Evolutionary conservation across 352 stramenopile genomes (phyloP).

Genomic region (Bremia lactucae): DNA sequence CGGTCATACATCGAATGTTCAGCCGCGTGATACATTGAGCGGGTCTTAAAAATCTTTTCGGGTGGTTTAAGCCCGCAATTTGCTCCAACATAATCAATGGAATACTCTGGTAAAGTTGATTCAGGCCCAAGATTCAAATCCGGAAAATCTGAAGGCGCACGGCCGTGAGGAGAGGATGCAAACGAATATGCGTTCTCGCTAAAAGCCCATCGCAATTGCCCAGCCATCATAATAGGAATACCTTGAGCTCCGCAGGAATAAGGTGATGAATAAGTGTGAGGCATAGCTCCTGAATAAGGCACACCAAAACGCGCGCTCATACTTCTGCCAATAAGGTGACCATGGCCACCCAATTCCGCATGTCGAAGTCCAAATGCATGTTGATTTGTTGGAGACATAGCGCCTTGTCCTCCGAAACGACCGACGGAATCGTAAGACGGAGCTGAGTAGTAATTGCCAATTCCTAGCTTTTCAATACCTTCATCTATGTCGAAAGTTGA

Average conservation of each 20-base stretch:
- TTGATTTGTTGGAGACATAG: conserved; percentile 9
- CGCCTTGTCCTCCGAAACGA: conserved; percentile 5
- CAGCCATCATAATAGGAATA: conserved; percentile 11
- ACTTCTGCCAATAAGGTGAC: conserved; percentile 15
- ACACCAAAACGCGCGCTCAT: conserved; percentile 20
- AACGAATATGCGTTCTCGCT: conserved; percentile 18
- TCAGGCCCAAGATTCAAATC: conserved; percentile 9
- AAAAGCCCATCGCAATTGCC: conserved; percentile 14
- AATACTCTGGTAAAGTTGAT: conserved; percentile 7
- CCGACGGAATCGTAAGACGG: conserved; percentile 8
- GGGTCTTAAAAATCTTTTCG: conserved; percentile 16
- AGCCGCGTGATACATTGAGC: conserved; percentile 13
- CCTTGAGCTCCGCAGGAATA: conserved; percentile 12
- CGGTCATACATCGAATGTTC: conserved; percentile 19
- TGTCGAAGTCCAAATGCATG: conserved; percentile 5
- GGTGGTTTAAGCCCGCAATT: conserved; percentile 11
- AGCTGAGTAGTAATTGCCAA: conserved; percentile 18
- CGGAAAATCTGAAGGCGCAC: conserved; percentile 16
- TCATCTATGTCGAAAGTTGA: conserved; percentile 17
- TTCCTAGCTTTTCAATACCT: conserved; percentile 19
- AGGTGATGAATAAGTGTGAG: conserved; percentile 15
- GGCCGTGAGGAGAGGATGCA: conserved; percentile 15
- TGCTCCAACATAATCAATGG: conserved; percentile 11
- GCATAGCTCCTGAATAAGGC: conserved; percentile 16
- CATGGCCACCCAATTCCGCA: conserved; percentile 9